Percentiles rank a stretch among this genome's conserved stretches.
Evolutionary conservation across 768 basidiomycete species (phyloP).

Genomic region (Atractiella rhizophila): DNA sequence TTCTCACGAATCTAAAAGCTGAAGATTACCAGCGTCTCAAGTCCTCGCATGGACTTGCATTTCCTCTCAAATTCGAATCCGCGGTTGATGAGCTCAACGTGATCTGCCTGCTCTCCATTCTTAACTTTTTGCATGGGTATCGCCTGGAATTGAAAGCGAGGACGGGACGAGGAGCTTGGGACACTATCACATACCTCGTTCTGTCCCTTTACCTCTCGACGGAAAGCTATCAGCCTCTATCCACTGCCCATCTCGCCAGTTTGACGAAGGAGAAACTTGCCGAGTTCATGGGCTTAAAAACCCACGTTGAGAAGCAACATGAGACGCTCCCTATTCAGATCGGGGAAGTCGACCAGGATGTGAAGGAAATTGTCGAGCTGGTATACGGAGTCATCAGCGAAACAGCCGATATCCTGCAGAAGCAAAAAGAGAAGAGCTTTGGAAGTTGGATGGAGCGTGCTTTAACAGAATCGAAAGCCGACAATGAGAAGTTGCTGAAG

Average conservation of each 20-base stretch:
- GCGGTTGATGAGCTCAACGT: slow-evolving; percentile 9
- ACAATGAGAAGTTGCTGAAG: background rate
- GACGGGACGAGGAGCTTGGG: slow-evolving; percentile 7
- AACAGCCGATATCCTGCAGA: slow-evolving; percentile 5
- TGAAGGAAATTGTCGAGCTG: slow-evolving; percentile 6
- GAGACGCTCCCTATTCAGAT: slow-evolving; percentile 7
- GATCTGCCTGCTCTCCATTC: slow-evolving; percentile 5
- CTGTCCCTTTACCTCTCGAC: slow-evolving; percentile 2
- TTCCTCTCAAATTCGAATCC: slow-evolving; percentile 6
- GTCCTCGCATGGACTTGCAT: slow-evolving; percentile 4
- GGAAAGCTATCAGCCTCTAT: background rate
- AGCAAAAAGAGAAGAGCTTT: background rate
- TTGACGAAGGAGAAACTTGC: background rate
- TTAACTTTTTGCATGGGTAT: slow-evolving; percentile 8
- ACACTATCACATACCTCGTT: slow-evolving; percentile 6
- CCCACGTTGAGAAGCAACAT: slow-evolving; percentile 6
- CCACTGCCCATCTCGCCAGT: slow-evolving; percentile 3
- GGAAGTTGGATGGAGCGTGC: background rate
- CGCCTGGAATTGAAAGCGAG: slow-evolving; percentile 3
- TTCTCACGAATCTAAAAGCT: background rate
- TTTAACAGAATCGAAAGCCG: background rate
- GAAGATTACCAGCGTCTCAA: background rate
- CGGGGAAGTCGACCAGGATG: slow-evolving; percentile 4
- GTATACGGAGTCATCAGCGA: slow-evolving; percentile 5
- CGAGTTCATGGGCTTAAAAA: slow-evolving; percentile 1